A percentile compares a stretch with the other conserved stretches of the same genome.
Conservation (phyloP, 78 protist species). For the Dictyostelium capitatum region DNA sequence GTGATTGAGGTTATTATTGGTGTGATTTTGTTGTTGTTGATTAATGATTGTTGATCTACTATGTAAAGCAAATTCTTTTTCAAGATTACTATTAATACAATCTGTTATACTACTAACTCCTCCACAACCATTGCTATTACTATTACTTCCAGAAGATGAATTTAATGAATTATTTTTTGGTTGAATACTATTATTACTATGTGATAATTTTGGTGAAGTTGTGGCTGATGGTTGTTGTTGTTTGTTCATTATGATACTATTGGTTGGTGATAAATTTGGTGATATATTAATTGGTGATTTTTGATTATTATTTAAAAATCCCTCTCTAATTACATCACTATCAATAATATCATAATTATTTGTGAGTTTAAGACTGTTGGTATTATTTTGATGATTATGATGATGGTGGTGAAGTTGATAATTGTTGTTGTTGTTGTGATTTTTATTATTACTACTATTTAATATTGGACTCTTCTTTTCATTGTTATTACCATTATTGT, state of each 20-base stretch:
- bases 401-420: background rate
- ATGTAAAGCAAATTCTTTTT: background rate
- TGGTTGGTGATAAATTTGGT: background rate
- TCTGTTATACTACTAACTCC: conserved; percentile 7
- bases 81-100: background rate
- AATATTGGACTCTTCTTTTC: background rate
- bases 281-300: background rate
- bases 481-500: background rate
- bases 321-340: conserved; percentile 29
- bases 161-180: background rate
- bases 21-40: background rate
- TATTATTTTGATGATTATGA: background rate
- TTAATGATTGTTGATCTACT: background rate
- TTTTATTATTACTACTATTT: background rate
- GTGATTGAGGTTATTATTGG: background rate
- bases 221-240: background rate
- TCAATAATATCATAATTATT: conserved; percentile 66
- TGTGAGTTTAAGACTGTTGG: conserved; percentile 28
- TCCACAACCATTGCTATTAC: background rate
- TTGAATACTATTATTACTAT: background rate
- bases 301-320: background rate
- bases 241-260: too few species aligned
- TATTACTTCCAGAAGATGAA: background rate
- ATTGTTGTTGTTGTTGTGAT: background rate
- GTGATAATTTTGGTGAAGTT: background rate